Evolutionary conservation across 345 rosid species (phyloP).

Genomic region (Sisymbrium altissimum): DNA sequence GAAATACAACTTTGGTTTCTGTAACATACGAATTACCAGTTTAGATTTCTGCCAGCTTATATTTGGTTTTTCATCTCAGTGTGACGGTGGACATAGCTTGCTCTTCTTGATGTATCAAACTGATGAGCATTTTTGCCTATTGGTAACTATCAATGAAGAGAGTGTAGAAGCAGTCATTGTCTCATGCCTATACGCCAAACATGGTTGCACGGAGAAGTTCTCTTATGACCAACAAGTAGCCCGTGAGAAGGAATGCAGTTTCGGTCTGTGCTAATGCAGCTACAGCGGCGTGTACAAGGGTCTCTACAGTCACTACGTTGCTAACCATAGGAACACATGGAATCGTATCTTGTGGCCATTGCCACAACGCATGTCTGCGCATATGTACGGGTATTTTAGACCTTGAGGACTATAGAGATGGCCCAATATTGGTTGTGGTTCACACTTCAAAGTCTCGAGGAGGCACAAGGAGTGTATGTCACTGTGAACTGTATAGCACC

Average conservation of each 20-base stretch:
- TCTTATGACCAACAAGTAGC: background rate
- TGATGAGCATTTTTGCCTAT: background rate
- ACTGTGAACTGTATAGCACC: constrained; percentile 17
- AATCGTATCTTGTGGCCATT: background rate
- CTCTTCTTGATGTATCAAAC: background rate
- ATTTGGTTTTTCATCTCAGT: background rate
- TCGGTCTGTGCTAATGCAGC: background rate
- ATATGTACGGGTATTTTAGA: background rate
- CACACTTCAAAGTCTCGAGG: constrained; percentile 2
- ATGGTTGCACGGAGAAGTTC: background rate
- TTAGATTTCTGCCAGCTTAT: background rate
- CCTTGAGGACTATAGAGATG: background rate
- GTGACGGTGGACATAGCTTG: background rate
- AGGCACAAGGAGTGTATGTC: constrained; percentile 29
- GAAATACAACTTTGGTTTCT: too few species aligned
- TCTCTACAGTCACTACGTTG: background rate
- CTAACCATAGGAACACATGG: background rate
- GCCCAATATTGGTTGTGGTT: constrained; percentile 27
- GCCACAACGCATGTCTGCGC: fast-evolving
- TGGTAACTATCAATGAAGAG: background rate
- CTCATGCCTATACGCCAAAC: background rate
- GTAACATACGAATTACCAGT: too few species aligned
- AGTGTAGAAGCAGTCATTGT: background rate
- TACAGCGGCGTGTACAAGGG: background rate
- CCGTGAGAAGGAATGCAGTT: background rate